These are phyloP conservation scores for Senna tora DNA, from an alignment of 306 rosid species.

Conservation along the genomic window DNA sequence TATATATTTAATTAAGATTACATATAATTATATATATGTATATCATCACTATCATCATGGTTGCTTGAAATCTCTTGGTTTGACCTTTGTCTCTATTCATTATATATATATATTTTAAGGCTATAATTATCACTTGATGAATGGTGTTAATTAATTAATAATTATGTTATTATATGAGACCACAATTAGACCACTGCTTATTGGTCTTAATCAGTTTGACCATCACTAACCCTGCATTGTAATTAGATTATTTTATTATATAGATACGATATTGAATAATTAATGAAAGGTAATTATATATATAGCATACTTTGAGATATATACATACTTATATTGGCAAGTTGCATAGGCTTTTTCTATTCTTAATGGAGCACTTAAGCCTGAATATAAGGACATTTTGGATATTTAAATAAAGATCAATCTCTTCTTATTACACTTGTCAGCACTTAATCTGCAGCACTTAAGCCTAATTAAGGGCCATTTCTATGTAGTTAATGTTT, in stretches of 20 bases:
- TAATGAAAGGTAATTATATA: not conserved
- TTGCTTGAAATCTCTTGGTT: not conserved
- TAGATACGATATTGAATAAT: not conserved
- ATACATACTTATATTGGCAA: conserved; percentile 19
- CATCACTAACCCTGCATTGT: not conserved
- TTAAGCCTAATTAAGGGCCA: not conserved
- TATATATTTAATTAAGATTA: too few relatives aligned
- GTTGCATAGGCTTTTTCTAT: conserved; percentile 19
- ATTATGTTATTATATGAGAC: not conserved
- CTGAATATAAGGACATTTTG: conserved; percentile 22
- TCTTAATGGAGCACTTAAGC: conserved; percentile 38
- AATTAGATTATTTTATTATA: not conserved
- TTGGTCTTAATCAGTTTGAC: conserved; percentile 10
- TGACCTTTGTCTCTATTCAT: conserved; percentile 5
- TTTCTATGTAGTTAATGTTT: not conserved
- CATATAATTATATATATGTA: not conserved
- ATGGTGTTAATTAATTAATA: not conserved
- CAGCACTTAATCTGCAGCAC: conserved; percentile 26
- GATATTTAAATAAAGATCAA: conserved; percentile 16
- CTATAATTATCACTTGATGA: not conserved
- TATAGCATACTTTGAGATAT: not conserved
- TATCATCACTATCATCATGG: not conserved
- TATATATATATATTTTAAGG: not conserved
- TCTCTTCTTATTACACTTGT: conserved; percentile 31
- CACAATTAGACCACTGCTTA: not conserved